Base-by-base conservation (phyloP, 2,329 filamentous ascomycete species). In the Monosporascus sp. region DNA sequence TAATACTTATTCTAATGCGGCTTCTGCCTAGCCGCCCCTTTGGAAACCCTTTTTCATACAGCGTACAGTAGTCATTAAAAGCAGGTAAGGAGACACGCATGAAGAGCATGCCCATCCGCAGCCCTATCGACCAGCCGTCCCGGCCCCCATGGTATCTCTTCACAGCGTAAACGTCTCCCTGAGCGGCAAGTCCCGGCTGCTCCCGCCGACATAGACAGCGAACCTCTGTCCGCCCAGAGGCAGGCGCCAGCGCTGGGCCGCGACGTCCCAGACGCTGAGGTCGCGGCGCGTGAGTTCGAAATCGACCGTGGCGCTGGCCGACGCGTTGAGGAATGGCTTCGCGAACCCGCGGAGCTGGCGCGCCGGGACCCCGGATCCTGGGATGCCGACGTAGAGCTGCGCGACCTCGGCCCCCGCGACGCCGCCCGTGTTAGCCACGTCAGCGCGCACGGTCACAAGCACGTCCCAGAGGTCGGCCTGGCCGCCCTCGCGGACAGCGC, bases 261-360 rank as follows among this genome's bases (percentile, higher is more conserved):
- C 70, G 5, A 79, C 75, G 63, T 88, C 82, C 86, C 86, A 89
- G 25, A 82, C 74, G 66, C 84, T 88, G 48, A 89, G 62, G 62
- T 89, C 86, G 55, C 84, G 77, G 41, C 86, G 74, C 18, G 77
- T 86, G 39, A 89, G 64, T 25, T 72, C 64, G 52, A 88, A 80
- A 0, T 61, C 67, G 0, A 85, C 69, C 0, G 70, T 74, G 17
- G 70, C 67, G 18, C 68, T 74, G 53, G 75, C 65, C 0, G 75
- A 75, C 0, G 74, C 70, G 15, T 73, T 69, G 45, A 88, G 57
- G 17, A 70, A 71, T 0, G 77, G 71, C 72, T 88, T 88, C 50
- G 81, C 80, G 54, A 88, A 88, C 7, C 86, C 85, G 7, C 85
- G 74, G n/a, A 89, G 72, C 65, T 88, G 83, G 41, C 77, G 72